A percentile compares a stretch with the other conserved stretches of the same genome.
Evolutionary conservation across 179 eudicot genomes (phyloP).

Genomic region (Beta corolliflora): DNA sequence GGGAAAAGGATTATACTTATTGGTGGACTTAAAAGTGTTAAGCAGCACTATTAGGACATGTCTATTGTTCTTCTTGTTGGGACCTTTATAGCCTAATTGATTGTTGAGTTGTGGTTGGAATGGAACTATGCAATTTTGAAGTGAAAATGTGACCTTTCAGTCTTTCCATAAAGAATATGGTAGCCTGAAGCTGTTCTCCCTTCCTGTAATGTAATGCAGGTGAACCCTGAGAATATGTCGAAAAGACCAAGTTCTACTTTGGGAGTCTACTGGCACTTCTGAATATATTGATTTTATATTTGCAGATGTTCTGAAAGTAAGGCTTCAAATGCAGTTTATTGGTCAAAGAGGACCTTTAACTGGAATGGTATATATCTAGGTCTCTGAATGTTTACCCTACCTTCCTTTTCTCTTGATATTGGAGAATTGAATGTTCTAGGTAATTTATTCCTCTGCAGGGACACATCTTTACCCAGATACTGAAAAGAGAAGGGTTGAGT

Average conservation of each 20-base stretch:
- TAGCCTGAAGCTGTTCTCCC: slow-evolving; percentile 3
- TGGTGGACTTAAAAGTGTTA: not conserved
- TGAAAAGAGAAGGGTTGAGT: slow-evolving; percentile 70
- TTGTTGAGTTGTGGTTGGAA: not conserved
- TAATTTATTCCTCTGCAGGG: slow-evolving; percentile 48
- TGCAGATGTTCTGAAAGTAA: slow-evolving; percentile 95
- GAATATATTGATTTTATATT: slow-evolving; percentile 17
- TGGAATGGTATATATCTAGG: slow-evolving; percentile 63
- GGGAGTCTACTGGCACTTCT: slow-evolving; percentile 8
- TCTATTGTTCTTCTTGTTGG: not conserved
- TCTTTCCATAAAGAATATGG: not conserved
- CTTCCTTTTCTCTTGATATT: not conserved
- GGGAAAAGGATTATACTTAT: not conserved
- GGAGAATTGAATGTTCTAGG: slow-evolving; percentile 8
- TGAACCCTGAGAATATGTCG: slow-evolving; percentile 7
- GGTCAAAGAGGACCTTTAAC: slow-evolving; percentile 86
- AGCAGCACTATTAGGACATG: not conserved
- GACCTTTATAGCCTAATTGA: not conserved
- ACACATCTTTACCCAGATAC: slow-evolving; percentile 47
- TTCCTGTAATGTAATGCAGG: slow-evolving; percentile 7
- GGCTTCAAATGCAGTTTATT: slow-evolving; percentile 96
- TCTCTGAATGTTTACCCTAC: not conserved
- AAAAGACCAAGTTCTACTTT: not conserved
- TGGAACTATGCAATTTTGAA: not conserved
- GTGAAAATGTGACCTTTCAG: not conserved